A percentile compares a stretch with the other conserved stretches of the same genome.
Conservation (phyloP, 108 stramenopile species). For the Pseudonitzschia pungens region DNA sequence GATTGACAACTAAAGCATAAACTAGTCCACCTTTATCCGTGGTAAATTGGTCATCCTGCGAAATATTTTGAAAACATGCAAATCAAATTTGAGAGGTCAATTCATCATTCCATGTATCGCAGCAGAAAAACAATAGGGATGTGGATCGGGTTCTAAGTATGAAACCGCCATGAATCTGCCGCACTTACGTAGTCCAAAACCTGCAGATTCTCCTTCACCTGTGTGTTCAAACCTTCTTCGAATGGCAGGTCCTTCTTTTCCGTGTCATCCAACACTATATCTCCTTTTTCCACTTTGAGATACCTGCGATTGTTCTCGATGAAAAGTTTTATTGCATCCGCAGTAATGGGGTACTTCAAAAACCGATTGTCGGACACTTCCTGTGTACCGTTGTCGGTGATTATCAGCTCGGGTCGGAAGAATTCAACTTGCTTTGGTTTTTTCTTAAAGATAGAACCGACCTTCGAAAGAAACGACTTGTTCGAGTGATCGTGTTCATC, state of each 20-base stretch:
- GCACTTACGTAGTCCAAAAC: background rate
- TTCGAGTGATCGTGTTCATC: no score
- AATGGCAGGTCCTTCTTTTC: background rate
- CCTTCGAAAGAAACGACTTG: no score
- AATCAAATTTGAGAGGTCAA: no score
- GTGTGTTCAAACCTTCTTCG: background rate
- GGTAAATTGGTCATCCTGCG: background rate
- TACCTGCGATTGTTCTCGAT: background rate
- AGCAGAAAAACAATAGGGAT: no score
- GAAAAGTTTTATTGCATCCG: background rate
- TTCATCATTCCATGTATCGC: no score
- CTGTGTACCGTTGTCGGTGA: background rate
- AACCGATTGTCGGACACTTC: background rate
- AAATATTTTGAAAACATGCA: background rate
- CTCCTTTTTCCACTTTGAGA: background rate
- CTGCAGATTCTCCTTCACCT: background rate
- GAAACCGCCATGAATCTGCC: no score
- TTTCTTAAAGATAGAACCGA: background rate
- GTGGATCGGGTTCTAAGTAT: no score
- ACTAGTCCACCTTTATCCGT: background rate
- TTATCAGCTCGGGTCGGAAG: background rate
- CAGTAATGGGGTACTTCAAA: background rate
- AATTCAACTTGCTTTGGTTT: background rate
- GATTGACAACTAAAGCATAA: background rate
- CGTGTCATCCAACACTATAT: background rate